Evolutionary conservation across 192 early-diverging fungal genomes (phyloP).

Genomic region (Coemansia brasiliensis): DNA sequence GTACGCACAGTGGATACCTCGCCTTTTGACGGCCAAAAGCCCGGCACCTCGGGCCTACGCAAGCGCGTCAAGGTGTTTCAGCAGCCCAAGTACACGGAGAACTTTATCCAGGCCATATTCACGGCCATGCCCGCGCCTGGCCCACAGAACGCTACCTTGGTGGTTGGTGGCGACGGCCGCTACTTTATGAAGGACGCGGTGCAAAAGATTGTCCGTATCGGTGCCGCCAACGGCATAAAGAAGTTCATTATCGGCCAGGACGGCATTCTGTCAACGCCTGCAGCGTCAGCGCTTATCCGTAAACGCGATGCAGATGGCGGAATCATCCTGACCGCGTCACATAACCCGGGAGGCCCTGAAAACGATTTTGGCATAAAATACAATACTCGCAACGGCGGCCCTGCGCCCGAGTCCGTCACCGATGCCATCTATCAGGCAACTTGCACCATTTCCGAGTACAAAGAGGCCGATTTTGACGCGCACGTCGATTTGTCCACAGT

Average conservation of each 20-base stretch:
- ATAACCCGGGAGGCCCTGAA: constrained; percentile 97
- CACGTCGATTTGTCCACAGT: constrained; percentile 73
- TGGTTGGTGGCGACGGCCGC: constrained; percentile 96
- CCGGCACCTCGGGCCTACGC: constrained; percentile 93
- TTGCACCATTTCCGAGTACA: constrained; percentile 69
- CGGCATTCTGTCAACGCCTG: constrained; percentile 93
- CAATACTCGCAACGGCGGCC: constrained; percentile 94
- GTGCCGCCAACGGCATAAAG: constrained; percentile 81
- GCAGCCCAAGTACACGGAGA: constrained; percentile 93
- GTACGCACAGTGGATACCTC: constrained; percentile 63
- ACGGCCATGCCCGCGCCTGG: constrained; percentile 76
- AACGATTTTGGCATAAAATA: constrained; percentile 99
- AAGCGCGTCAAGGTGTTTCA: constrained; percentile 96
- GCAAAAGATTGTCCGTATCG: constrained; percentile 84
- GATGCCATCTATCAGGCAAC: constrained; percentile 87
- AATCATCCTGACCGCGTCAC: constrained; percentile 96
- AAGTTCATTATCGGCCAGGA: constrained; percentile 90
- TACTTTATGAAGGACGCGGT: constrained; percentile 83
- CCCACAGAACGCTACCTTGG: constrained; percentile 74
- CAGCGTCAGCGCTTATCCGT: constrained; percentile 91
- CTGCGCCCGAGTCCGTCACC: constrained; percentile 94
- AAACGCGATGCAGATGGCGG: constrained; percentile 87
- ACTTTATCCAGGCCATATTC: constrained; percentile 93
- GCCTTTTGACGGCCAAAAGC: constrained; percentile 91
- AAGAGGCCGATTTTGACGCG: constrained; percentile 41